A percentile compares a stretch with the other conserved stretches of the same genome.
Conservation (phyloP, 116 monocot species). For the Papilionanthe hybrid region DNA sequence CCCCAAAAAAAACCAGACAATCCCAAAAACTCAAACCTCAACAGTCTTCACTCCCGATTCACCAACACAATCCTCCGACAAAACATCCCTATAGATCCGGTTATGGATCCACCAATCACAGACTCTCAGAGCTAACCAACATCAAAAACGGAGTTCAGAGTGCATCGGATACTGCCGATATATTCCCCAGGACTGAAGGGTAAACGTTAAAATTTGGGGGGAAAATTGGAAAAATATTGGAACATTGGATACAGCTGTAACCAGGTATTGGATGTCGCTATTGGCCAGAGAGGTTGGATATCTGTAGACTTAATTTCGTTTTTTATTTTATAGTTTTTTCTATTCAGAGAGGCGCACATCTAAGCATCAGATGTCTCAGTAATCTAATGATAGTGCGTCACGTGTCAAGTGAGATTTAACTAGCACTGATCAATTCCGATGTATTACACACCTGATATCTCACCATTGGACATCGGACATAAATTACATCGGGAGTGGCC, state of each 20-base stretch:
- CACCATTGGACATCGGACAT: too few species aligned
- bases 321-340: not conserved
- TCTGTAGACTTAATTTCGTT: not conserved
- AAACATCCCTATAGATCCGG: not conserved
- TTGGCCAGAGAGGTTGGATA: not conserved
- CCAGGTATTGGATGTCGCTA: not conserved
- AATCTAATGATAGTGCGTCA: too few species aligned
- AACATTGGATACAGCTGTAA: conserved; percentile 7
- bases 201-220: not conserved
- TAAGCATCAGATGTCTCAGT: too few species aligned
- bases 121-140: not conserved
- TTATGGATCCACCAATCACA: not conserved
- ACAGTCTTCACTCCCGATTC: not conserved
- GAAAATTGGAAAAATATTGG: not conserved
- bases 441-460: too few species aligned
- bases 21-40: not conserved
- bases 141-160: not conserved
- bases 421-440: too few species aligned
- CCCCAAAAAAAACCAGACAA: not conserved
- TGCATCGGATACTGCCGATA: not conserved
- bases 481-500: too few species aligned
- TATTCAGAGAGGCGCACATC: not conserved
- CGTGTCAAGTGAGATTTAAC: too few species aligned
- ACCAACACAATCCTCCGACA: not conserved
- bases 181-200: not conserved